phyloP scores from a whole-genome alignment of 2,329 filamentous ascomycete genomes.

The Sporothrix protearum region DNA sequence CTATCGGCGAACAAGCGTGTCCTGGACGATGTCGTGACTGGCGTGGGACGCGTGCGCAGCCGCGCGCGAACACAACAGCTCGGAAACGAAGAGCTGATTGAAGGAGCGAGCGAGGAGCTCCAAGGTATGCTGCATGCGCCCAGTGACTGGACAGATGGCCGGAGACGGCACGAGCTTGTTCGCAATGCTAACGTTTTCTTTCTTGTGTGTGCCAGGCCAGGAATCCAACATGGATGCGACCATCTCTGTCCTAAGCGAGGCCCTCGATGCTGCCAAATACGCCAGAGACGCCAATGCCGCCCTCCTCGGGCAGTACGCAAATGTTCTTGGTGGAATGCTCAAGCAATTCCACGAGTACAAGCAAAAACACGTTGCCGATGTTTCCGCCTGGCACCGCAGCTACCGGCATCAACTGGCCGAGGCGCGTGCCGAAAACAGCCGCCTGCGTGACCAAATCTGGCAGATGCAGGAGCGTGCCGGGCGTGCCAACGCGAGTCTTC shows the following conservation, averaged over 20 bases:
- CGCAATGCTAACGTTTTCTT: constrained; percentile 17
- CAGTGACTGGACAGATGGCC: not conserved
- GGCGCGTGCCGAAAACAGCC: constrained; percentile 60
- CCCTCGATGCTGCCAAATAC: constrained; percentile 59
- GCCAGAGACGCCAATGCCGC: constrained; percentile 59
- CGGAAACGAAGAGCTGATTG: constrained; percentile 57
- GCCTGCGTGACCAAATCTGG: constrained; percentile 62
- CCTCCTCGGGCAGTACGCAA: constrained; percentile 57
- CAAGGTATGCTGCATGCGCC: constrained; percentile 44
- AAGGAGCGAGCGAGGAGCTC: constrained; percentile 53
- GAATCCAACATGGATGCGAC: constrained; percentile 51
- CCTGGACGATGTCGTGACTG: constrained; percentile 62
- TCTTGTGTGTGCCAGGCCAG: constrained; percentile 43
- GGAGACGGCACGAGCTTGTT: not conserved
- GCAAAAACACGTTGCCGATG: constrained; percentile 58
- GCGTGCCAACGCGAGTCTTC: constrained; percentile 55
- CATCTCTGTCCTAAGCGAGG: constrained; percentile 58
- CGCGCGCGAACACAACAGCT: constrained; percentile 51
- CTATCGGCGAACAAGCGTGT: constrained; percentile 59
- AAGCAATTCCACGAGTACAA: constrained; percentile 66
- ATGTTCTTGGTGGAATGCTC: constrained; percentile 55
- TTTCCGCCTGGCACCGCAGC: constrained; percentile 61
- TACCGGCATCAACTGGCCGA: constrained; percentile 64
- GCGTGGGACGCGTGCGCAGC: constrained; percentile 58
- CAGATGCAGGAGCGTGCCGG: constrained; percentile 61